A percentile compares a stretch with the other conserved stretches of the same genome.
phyloP scores from a whole-genome alignment of 306 rosid genomes.

The Erythrophleum fordii region DNA sequence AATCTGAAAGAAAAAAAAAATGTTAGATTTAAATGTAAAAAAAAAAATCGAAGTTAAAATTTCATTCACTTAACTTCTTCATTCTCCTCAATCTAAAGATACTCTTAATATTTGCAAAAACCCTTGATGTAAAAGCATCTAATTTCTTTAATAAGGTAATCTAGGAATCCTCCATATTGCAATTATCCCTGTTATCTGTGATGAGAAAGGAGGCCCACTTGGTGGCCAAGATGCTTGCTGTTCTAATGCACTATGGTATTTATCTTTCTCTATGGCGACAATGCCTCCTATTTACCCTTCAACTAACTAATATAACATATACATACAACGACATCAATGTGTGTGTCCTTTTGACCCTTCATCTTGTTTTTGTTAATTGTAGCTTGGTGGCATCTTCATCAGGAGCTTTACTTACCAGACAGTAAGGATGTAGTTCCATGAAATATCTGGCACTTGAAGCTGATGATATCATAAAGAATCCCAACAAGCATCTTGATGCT shows the following conservation, averaged over 20 bases:
- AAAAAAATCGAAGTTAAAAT: too few relatives aligned
- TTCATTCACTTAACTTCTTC: too few relatives aligned
- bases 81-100: too few relatives aligned
- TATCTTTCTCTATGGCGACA: constrained; percentile 93
- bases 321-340: too few relatives aligned
- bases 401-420: constrained; percentile 78
- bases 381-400: constrained; percentile 80
- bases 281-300: background rate
- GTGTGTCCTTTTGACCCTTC: too few relatives aligned
- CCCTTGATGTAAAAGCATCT: too few relatives aligned
- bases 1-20: too few relatives aligned
- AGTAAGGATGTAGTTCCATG: constrained; percentile 46
- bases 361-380: constrained; percentile 35
- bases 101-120: too few relatives aligned
- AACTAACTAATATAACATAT: too few relatives aligned
- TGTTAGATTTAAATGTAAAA: too few relatives aligned
- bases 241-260: constrained; percentile 66
- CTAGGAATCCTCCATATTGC: constrained; percentile 82
- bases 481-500: constrained; percentile 51
- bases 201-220: constrained; percentile 74
- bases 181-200: constrained; percentile 77
- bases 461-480: constrained; percentile 38
- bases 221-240: constrained; percentile 56
- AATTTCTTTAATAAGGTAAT: constrained; percentile 60
- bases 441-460: constrained; percentile 57